phyloP scores from a whole-genome alignment of 73 alveolate species.

The Tetrahymena thermophila region DNA sequence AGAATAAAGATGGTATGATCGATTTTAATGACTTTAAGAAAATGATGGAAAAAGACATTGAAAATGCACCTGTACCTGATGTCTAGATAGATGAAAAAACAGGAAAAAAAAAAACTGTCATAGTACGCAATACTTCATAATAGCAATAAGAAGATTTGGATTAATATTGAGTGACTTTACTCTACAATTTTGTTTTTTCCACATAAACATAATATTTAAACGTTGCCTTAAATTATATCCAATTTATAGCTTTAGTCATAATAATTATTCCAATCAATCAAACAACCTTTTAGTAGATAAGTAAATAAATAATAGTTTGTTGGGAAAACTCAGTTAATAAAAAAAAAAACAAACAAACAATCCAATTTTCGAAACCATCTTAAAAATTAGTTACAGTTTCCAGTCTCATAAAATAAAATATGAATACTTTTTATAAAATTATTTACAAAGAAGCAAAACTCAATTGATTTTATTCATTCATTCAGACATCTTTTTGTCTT shows the following conservation, averaged over 20 bases:
- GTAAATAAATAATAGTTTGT: too few relatives aligned
- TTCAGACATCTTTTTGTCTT: neutral
- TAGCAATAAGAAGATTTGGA: neutral
- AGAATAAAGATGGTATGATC: constrained; percentile 27
- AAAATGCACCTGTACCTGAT: neutral
- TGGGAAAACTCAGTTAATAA: neutral
- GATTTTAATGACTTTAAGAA: constrained; percentile 45
- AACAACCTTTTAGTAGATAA: too few relatives aligned
- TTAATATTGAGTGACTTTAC: neutral
- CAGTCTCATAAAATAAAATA: neutral
- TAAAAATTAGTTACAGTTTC: neutral
- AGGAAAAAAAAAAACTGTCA: neutral
- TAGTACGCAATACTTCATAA: neutral
- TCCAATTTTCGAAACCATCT: neutral
- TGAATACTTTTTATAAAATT: neutral
- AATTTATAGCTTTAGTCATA: too few relatives aligned
- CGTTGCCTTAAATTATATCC: neutral
- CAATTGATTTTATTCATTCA: too few relatives aligned
- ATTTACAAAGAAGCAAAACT: too few relatives aligned
- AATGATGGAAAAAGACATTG: constrained; percentile 34
- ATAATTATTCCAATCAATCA: too few relatives aligned
- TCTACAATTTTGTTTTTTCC: neutral
- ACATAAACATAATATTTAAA: too few relatives aligned
- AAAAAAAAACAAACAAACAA: too few relatives aligned
- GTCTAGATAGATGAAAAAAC: neutral